Conservation (phyloP, 805 yeast genomes). For the Wickerhamomyces strasburgensis region DNA sequence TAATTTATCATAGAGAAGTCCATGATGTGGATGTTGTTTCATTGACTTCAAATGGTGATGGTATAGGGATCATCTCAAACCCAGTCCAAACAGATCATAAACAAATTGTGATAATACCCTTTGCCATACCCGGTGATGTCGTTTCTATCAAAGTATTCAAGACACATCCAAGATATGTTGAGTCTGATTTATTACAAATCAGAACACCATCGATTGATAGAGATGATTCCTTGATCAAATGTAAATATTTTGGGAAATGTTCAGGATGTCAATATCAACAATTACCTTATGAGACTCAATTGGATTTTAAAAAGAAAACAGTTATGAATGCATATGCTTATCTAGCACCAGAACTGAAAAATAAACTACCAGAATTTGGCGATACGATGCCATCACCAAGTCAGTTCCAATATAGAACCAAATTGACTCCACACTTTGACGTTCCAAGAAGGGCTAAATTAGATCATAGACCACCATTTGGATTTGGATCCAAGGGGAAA, state of each 20-base stretch:
- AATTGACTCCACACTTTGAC: conserved; percentile 93
- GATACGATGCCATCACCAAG: conserved; percentile 74
- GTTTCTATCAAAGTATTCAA: conserved; percentile 69
- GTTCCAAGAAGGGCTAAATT: conserved; percentile 52
- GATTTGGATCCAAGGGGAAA: conserved; percentile 84
- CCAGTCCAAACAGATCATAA: conserved; percentile 42
- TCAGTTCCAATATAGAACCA: conserved; percentile 77
- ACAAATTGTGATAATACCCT: conserved; percentile 79
- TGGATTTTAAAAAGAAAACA: conserved; percentile 66
- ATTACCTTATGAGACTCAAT: conserved; percentile 66
- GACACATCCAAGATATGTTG: conserved; percentile 70
- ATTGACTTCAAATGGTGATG: conserved; percentile 81
- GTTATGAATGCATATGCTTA: conserved; percentile 76
- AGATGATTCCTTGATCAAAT: conserved; percentile 58
- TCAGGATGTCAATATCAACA: conserved; percentile 94
- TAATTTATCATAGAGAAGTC: conserved; percentile 54
- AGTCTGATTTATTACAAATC: conserved; percentile 64
- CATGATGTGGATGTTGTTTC: conserved; percentile 51
- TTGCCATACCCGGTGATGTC: conserved; percentile 80
- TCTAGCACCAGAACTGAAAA: conserved; percentile 56
- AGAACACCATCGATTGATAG: conserved; percentile 35
- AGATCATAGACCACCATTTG: conserved; percentile 61
- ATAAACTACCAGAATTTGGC: conserved; percentile 53
- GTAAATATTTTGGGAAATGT: conserved; percentile 86
- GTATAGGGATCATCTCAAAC: conserved; percentile 63